phyloP scores from a whole-genome alignment of 495 filamentous ascomycete species.

The Cudoniella acicularis region DNA sequence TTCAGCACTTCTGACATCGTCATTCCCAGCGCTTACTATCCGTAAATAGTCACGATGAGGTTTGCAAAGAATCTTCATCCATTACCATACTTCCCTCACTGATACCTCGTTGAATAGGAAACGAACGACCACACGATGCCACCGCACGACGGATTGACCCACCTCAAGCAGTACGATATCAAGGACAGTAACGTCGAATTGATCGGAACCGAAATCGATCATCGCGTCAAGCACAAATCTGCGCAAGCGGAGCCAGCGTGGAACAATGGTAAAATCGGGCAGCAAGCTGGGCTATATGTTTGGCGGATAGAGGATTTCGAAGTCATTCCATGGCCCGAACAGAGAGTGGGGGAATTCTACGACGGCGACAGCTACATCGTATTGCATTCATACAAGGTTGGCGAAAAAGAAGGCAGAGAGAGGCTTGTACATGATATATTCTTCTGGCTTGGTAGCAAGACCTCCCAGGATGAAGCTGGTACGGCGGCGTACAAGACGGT shows the following conservation, averaged over 20 bases:
- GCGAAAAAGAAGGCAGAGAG: conserved; percentile 33
- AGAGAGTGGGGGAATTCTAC: conserved; percentile 52
- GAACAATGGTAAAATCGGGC: conserved; percentile 48
- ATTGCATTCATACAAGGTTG: conserved; percentile 50
- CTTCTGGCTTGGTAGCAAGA: conserved; percentile 59
- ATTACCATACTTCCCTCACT: neutral
- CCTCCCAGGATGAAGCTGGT: conserved; percentile 59
- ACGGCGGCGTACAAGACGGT: conserved; percentile 65
- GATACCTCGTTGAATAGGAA: neutral
- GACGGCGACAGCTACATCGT: conserved; percentile 63
- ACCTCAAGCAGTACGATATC: conserved; percentile 56
- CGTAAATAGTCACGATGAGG: neutral
- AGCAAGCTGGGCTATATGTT: conserved; percentile 45
- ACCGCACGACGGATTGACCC: conserved; percentile 48
- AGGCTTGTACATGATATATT: conserved; percentile 54
- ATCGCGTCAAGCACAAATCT: conserved; percentile 59
- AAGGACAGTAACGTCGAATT: conserved; percentile 62
- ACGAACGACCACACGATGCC: conserved; percentile 38
- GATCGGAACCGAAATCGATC: conserved; percentile 55
- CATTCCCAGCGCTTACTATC: neutral
- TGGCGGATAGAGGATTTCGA: conserved; percentile 63
- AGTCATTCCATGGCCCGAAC: conserved; percentile 53
- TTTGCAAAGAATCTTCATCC: no score
- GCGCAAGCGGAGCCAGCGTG: conserved; percentile 58
- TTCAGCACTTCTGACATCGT: neutral